These are phyloP conservation scores for Pythium brachiatum DNA, from an alignment of 352 stramenopile species.

Conservation along the genomic window DNA sequence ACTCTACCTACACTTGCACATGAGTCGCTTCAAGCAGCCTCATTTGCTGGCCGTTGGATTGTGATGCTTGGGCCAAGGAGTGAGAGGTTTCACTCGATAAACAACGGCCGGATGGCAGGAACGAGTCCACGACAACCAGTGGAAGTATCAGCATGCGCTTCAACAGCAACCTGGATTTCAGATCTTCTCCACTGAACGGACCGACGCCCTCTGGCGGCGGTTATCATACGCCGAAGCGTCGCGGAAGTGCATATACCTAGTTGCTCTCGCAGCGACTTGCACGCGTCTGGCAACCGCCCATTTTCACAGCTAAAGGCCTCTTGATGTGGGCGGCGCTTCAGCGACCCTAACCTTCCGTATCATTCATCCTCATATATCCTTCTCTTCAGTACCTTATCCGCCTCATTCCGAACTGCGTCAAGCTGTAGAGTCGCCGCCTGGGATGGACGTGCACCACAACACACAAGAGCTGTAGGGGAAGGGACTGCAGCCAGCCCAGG, in stretches of 20 bases:
- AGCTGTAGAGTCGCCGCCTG: slow-evolving; percentile 11
- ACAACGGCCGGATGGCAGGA: not conserved
- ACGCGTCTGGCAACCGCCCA: not conserved
- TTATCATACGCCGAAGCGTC: slow-evolving; percentile 11
- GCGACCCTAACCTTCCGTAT: not conserved
- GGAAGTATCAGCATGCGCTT: not conserved
- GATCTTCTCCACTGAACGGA: not conserved
- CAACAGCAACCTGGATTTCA: not conserved
- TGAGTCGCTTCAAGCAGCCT: not conserved
- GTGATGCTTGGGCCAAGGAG: too few relatives aligned
- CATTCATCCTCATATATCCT: not conserved
- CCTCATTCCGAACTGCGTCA: slow-evolving; percentile 12
- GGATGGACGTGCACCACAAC: slow-evolving; percentile 8
- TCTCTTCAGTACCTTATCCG: slow-evolving; percentile 10
- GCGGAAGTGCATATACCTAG: not conserved
- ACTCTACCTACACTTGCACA: not conserved
- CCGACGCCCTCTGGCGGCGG: not conserved
- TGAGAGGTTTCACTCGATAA: not conserved
- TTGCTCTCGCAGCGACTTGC: too few relatives aligned
- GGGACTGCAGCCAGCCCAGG: too few relatives aligned
- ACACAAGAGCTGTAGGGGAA: not conserved
- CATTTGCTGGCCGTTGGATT: not conserved
- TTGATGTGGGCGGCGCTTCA: not conserved
- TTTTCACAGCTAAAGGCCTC: not conserved
- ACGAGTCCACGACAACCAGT: not conserved